These are phyloP conservation scores for Eimeria necatrix DNA, from an alignment of 169 alveolate genomes.

Conservation along the genomic window DNA sequence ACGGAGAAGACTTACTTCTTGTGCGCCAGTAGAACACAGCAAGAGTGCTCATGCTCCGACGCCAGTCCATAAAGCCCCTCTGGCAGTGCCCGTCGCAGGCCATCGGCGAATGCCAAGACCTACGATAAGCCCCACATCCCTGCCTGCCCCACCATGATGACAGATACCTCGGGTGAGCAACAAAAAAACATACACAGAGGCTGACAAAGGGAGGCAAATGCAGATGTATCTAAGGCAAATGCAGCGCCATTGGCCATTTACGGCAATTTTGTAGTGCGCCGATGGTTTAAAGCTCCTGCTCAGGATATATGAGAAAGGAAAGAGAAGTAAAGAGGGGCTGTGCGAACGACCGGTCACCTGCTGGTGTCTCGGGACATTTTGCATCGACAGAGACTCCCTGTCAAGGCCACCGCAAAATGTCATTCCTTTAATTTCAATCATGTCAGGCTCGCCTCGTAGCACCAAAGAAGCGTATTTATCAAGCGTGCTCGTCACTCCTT, in stretches of 20 bases:
- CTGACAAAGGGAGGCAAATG: background rate
- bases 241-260: too few species aligned
- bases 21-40: conserved; percentile 89
- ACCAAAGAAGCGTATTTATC: conserved; percentile 89
- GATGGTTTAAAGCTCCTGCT: too few species aligned
- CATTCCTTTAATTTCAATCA: conserved; percentile 93
- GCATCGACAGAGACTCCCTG: conserved; percentile 83
- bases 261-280: too few species aligned
- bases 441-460: conserved; percentile 89
- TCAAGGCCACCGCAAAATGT: conserved; percentile 94
- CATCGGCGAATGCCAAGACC: conserved; percentile 53
- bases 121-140: background rate
- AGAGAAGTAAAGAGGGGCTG: background rate
- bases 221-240: background rate
- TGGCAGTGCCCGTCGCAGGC: conserved; percentile 67
- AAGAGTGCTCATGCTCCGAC: conserved; percentile 93
- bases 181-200: background rate
- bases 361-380: conserved; percentile 54
- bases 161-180: background rate
- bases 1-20: conserved; percentile 49
- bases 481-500: background rate
- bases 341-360: background rate
- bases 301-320: too few species aligned
- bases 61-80: conserved; percentile 87
- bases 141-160: background rate